Base-by-base conservation (phyloP, 495 filamentous ascomycete species). In the Lasiosphaeris hirsuta region DNA sequence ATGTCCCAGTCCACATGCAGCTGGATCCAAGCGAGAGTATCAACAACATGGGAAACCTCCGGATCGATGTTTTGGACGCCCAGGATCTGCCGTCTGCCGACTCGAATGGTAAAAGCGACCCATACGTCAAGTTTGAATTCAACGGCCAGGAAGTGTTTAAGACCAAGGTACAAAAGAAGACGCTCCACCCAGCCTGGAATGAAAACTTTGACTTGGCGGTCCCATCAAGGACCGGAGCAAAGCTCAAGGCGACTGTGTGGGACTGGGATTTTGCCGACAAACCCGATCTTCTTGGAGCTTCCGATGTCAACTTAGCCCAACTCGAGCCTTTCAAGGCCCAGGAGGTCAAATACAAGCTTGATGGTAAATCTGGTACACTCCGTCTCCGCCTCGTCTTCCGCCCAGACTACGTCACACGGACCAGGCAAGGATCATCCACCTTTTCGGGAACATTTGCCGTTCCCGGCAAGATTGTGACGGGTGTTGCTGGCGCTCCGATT, bases 231-330 rank as follows among this genome's bases (percentile, higher is more conserved):
- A 96, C 90, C 8, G 91, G 84, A 0, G 87, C 91, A n/a, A 78
- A 92, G 10, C 94, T 97, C 76, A 82, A 81, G 17, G 87, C 92
- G 54, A 86, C 88, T 42, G 83, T 97, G 7, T 94, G 87, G 67
- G 94, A 99, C 68, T 99, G 91, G 86, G 94, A 99, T 68, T 90
- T 96, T 75, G 92, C 86, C 49, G 89, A 91, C 70, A 90, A 89
- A 68, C 90, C 90, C 1, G 94, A 97, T 73, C 89, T 88, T 65
- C 75, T 99, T 10, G 91, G 92, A 38, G 79, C 77, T 43, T 72
- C 89, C 2, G 76, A 76, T n/a, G 91, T 99, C 62, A 84, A 94
- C 68, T 82, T 99, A 10, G 80, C 85, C 41, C 69, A 80, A 54
- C 80, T 97, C n/a, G 90, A 95, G 47, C 94, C 94, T 0, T 96